These are phyloP conservation scores for Strigomonas oncopelti DNA, from an alignment of 208 protist genomes.

Conservation along the genomic window DNA sequence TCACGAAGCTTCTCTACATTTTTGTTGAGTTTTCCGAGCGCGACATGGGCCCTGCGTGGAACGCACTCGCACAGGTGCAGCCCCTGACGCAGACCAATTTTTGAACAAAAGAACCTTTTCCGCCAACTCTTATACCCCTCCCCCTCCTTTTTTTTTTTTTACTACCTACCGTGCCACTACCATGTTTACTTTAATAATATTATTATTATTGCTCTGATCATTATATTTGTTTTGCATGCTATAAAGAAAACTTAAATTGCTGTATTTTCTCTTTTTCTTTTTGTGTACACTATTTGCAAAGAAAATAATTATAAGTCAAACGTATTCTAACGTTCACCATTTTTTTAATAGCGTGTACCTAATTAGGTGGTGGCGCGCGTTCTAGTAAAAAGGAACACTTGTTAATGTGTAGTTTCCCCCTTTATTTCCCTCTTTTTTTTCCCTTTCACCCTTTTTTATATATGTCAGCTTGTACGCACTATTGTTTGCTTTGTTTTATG, in stretches of 20 bases:
- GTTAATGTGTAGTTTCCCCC: neutral
- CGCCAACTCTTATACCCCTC: too few relatives aligned
- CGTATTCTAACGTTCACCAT: too few relatives aligned
- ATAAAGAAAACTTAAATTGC: too few relatives aligned
- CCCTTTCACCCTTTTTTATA: neutral
- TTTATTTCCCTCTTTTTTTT: neutral
- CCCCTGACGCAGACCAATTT: slow-evolving; percentile 3
- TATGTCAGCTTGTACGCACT: too few relatives aligned
- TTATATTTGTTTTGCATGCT: neutral
- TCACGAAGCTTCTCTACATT: slow-evolving; percentile 24
- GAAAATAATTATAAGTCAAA: neutral
- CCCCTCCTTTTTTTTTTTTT: too few relatives aligned
- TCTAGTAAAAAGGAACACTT: too few relatives aligned
- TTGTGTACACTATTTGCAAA: slow-evolving; percentile 6
- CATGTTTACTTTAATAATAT: neutral
- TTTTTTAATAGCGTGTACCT: too few relatives aligned
- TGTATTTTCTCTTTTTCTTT: too few relatives aligned
- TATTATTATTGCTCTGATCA: neutral
- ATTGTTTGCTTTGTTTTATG: too few relatives aligned
- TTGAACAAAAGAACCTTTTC: neutral
- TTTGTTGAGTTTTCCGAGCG: slow-evolving; percentile 18
- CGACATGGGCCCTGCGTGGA: neutral
- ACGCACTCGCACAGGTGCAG: slow-evolving; percentile 16
- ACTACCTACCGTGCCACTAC: too few relatives aligned
- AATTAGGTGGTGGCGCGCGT: too few relatives aligned